Evolutionary conservation across 2,329 filamentous ascomycete genomes (phyloP), one percentile per base, ranked within the genome.

Genomic region (Aureobasidium zeae): DNA sequence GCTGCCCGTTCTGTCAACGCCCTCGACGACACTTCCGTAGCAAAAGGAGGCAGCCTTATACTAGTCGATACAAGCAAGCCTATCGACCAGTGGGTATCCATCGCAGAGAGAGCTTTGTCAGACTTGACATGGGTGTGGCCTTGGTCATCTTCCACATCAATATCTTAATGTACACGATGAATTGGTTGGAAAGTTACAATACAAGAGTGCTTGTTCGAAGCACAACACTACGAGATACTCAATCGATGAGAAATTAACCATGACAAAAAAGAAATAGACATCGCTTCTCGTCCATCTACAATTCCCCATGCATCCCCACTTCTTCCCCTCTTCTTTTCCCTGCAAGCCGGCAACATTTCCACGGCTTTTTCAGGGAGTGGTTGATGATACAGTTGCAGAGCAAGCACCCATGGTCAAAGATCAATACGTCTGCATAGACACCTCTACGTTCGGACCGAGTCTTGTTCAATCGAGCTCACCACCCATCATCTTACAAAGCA

Each of bases 401-500:
- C n/a, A 4, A 16, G 10, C 19, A 21, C 13, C 10, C 10, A 5
- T 16, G 19, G 11, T 17, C 26, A 24, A 32, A 15, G 26, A n/a
- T 39, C 17, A 4, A 13, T 25, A 22, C 12, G 34, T 30, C 16
- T 25, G 15, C 11, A 11, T 36, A 17, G n/a, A n/a, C n/a, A n/a
- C n/a, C n/a, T n/a, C n/a, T n/a, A n/a, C n/a, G n/a, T 22, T 25
- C 33, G 9, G 15, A 15, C 25, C n/a, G 13, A 22, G 25, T 22
- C 12, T 11, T 30, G 16, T 26, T n/a, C n/a, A n/a, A 39, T 6
- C 24, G 20, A 25, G 9, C 5, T 5, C 13, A 25, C 13, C 22
- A 13, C 10, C 10, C 17, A 34, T 7, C 8, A 5, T 16, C 51
- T 62, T 58, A 72, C 45, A 72, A 59, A 50, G 83, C 83, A 60